Percentiles rank a stretch among this genome's conserved stretches.
Conservation (phyloP, 2,329 filamentous ascomycete genomes). For the Aspergillus chevalieri region DNA sequence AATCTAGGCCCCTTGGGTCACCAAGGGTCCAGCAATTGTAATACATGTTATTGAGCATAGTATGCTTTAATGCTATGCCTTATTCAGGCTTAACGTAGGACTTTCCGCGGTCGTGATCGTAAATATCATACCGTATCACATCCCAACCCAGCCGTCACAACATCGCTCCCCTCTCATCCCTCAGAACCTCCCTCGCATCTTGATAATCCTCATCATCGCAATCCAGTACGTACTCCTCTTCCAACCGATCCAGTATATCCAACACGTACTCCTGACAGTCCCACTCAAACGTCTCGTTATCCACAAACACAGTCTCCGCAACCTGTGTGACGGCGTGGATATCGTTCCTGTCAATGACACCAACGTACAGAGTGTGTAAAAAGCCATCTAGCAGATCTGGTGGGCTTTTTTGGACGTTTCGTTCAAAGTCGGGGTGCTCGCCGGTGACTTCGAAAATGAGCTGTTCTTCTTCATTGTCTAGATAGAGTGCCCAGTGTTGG, state of each 20-base stretch:
- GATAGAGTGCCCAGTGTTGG: slow-evolving; percentile 17
- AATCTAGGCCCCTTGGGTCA: too few relatives aligned
- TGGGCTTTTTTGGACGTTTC: slow-evolving; percentile 5
- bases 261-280: slow-evolving; percentile 20
- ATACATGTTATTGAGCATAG: too few relatives aligned
- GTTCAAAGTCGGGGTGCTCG: slow-evolving; percentile 13
- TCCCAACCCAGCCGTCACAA: not conserved
- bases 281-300: slow-evolving; percentile 18
- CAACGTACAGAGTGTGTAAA: slow-evolving; percentile 8
- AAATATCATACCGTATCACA: too few relatives aligned
- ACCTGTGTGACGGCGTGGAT: slow-evolving; percentile 8
- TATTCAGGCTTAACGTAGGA: too few relatives aligned
- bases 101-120: too few relatives aligned
- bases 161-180: slow-evolving; percentile 7
- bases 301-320: slow-evolving; percentile 8
- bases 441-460: slow-evolving; percentile 18
- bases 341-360: slow-evolving; percentile 6
- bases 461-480: slow-evolving; percentile 9
- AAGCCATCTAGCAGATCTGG: slow-evolving; percentile 7
- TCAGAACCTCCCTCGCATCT: slow-evolving; percentile 10
- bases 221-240: slow-evolving; percentile 12
- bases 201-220: slow-evolving; percentile 12
- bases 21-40: not conserved
- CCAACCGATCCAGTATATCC: slow-evolving; percentile 13
- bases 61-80: too few relatives aligned